These are phyloP conservation scores for Pholiota molesta DNA, from an alignment of 768 basidiomycete genomes.

Conservation along the genomic window DNA sequence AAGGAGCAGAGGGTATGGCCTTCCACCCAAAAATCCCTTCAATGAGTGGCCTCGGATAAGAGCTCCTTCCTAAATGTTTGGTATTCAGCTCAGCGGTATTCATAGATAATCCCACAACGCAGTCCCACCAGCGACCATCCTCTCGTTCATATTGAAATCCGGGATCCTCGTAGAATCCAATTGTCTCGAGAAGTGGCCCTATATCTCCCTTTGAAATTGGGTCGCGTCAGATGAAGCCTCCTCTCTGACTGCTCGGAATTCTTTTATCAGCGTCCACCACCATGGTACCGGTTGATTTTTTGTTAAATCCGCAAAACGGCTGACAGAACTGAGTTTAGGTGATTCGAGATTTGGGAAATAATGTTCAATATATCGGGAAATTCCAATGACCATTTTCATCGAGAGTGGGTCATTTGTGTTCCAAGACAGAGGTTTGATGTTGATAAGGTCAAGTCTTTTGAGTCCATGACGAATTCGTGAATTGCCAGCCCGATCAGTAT, in stretches of 20 bases:
- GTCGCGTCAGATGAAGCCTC: too few species aligned
- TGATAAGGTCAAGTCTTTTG: conserved; percentile 1
- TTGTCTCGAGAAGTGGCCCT: conserved; percentile 1
- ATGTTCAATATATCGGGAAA: conserved; percentile 13
- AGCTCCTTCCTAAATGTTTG: neutral
- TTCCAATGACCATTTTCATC: conserved; percentile 4
- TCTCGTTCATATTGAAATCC: neutral
- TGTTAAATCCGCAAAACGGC: too few species aligned
- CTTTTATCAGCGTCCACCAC: too few species aligned
- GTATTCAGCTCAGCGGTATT: neutral
- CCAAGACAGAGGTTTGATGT: neutral
- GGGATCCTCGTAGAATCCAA: neutral
- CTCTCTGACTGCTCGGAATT: too few species aligned
- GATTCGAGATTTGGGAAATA: too few species aligned
- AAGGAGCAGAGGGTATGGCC: neutral
- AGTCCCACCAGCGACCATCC: conserved; percentile 12
- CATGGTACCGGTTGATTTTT: too few species aligned
- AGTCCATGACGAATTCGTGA: neutral
- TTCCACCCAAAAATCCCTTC: neutral
- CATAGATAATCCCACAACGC: conserved; percentile 1
- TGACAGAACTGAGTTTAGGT: too few species aligned
- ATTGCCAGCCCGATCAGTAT: neutral
- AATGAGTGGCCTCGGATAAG: neutral
- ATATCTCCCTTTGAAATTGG: too few species aligned
- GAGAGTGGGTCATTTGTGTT: neutral